Evolutionary conservation across 768 basidiomycete species (phyloP).

Genomic region (Rubroboletus satanas): DNA sequence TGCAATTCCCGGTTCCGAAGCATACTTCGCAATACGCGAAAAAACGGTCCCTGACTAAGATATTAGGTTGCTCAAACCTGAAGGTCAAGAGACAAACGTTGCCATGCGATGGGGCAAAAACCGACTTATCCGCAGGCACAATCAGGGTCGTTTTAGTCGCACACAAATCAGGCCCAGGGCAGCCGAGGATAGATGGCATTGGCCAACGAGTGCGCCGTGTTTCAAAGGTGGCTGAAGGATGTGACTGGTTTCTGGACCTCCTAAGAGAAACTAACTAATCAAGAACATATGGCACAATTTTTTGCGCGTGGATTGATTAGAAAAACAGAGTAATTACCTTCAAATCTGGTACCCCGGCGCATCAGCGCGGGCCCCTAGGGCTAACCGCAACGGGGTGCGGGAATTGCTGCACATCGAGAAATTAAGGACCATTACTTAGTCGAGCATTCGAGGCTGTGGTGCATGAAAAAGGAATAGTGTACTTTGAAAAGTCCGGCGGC

Average conservation of each 20-base stretch:
- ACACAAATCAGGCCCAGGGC: background rate
- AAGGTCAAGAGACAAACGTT: background rate
- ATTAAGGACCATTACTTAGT: no score
- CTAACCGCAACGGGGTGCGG: background rate
- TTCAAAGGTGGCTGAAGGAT: background rate
- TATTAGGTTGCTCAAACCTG: background rate
- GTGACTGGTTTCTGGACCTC: background rate
- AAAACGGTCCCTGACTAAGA: background rate
- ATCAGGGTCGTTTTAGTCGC: background rate
- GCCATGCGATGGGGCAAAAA: background rate
- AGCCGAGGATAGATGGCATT: background rate
- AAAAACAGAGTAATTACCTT: background rate
- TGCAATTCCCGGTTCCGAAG: background rate
- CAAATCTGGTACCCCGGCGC: background rate
- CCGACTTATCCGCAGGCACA: background rate
- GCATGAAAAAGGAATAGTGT: no score
- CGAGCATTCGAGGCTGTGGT: no score
- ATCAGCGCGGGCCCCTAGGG: background rate
- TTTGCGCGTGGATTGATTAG: background rate
- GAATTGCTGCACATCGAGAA: background rate
- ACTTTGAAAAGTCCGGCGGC: no score
- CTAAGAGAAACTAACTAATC: background rate
- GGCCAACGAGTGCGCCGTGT: background rate
- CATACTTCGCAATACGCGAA: background rate
- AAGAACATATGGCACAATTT: background rate